Conservation (phyloP, 179 eudicot species). For the Corrigiola litoralis region DNA sequence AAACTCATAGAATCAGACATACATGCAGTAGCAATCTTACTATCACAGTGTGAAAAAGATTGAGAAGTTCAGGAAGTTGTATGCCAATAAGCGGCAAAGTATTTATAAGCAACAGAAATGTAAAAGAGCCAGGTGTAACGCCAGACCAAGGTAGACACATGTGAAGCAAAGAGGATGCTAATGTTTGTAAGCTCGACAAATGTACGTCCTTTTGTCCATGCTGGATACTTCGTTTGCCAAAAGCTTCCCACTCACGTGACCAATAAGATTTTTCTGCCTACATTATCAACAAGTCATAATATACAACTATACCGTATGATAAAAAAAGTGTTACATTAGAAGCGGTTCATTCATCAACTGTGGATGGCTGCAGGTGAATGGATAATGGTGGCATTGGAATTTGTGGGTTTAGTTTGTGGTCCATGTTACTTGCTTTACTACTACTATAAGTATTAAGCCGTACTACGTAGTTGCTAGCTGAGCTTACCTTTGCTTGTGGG, state of each 20-base stretch:
- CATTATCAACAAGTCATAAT: no score
- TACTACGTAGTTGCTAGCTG: no score
- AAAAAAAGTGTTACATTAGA: no score
- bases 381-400: no score
- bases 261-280: no score
- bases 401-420: no score
- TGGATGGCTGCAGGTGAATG: no score
- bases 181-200: conserved; percentile 1
- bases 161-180: not conserved
- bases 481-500: no score
- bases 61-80: not conserved
- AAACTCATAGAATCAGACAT: not conserved
- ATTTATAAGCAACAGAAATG: not conserved
- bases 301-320: no score
- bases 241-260: not conserved
- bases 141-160: conserved; percentile 4
- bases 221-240: conserved; percentile 1
- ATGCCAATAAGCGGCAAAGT: conserved; percentile 17
- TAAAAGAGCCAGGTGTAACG: conserved; percentile 8
- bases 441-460: no score
- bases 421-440: no score
- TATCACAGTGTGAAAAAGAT: not conserved
- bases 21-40: not conserved
- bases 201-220: conserved; percentile 4
- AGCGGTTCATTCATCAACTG: no score